A percentile compares a stretch with the other conserved stretches of the same genome.
These are phyloP conservation scores for Exutisphaerella laricina DNA, from an alignment of 2,329 filamentous ascomycete genomes.

Conservation along the genomic window DNA sequence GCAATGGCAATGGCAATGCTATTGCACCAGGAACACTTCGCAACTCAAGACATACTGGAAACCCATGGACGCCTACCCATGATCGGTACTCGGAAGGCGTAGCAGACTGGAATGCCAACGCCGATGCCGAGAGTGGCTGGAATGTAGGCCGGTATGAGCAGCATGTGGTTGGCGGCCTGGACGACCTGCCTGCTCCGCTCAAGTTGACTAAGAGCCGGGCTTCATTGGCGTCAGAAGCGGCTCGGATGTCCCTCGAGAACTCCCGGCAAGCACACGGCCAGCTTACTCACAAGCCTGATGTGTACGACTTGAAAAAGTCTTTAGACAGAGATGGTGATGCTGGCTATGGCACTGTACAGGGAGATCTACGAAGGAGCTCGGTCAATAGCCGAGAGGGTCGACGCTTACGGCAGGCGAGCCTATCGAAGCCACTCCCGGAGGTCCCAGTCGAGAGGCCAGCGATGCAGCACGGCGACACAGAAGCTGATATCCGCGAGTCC, in stretches of 20 bases:
- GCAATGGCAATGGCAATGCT: neutral
- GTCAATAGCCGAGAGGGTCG: neutral
- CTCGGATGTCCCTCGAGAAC: constrained; percentile 16
- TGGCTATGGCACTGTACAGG: neutral
- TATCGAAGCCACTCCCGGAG: constrained; percentile 25
- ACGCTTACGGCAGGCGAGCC: constrained; percentile 9
- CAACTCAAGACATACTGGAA: neutral
- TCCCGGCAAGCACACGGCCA: constrained; percentile 24
- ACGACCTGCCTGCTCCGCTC: constrained; percentile 10
- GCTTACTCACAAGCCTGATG: constrained; percentile 8
- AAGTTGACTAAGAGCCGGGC: constrained; percentile 12
- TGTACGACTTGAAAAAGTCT: neutral
- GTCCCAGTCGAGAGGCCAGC: neutral
- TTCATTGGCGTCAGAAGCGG: neutral
- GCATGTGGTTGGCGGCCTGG: neutral
- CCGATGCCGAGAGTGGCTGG: too few species aligned
- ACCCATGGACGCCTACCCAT: neutral
- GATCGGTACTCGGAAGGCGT: neutral
- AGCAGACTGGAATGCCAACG: neutral
- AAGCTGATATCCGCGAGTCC: neutral
- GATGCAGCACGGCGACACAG: neutral
- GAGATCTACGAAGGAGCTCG: neutral
- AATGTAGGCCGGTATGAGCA: too few species aligned
- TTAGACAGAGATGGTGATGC: neutral
- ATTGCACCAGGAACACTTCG: neutral